Evolutionary conservation across 1,139 yeast species (phyloP).

Genomic region (Scheffersomyces illinoinensis): DNA sequence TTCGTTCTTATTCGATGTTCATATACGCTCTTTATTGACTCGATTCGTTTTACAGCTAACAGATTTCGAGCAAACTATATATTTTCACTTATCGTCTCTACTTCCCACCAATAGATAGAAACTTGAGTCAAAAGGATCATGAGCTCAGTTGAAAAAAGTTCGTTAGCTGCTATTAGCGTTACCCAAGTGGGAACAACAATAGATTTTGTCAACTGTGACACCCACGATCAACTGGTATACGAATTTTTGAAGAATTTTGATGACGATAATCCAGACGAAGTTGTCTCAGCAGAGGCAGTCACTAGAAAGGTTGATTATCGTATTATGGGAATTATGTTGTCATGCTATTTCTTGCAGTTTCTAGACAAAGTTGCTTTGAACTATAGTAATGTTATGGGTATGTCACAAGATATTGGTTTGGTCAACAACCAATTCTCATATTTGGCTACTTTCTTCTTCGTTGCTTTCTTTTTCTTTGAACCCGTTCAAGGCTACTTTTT

Average conservation of each 20-base stretch:
- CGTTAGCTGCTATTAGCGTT: neutral
- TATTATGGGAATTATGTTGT: constrained; percentile 1
- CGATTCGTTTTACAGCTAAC: neutral
- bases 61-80: neutral
- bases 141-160: neutral
- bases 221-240: neutral
- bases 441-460: constrained; percentile 11
- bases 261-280: neutral
- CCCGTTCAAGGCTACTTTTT: constrained; percentile 16
- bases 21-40: neutral
- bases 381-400: constrained; percentile 12
- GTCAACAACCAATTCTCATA: constrained; percentile 10
- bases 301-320: neutral
- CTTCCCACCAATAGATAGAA: neutral
- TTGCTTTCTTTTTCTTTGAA: constrained; percentile 3
- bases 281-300: neutral
- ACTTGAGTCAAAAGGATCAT: neutral
- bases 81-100: neutral
- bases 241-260: neutral
- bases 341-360: constrained; percentile 6
- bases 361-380: constrained; percentile 11
- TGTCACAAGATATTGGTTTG: constrained; percentile 9
- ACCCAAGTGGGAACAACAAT: neutral
- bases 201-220: neutral
- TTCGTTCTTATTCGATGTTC: neutral